Evolutionary conservation across 805 yeast species (phyloP), one percentile per base, ranked within the genome.

Genomic region (Torulaspora delbrueckii): DNA sequence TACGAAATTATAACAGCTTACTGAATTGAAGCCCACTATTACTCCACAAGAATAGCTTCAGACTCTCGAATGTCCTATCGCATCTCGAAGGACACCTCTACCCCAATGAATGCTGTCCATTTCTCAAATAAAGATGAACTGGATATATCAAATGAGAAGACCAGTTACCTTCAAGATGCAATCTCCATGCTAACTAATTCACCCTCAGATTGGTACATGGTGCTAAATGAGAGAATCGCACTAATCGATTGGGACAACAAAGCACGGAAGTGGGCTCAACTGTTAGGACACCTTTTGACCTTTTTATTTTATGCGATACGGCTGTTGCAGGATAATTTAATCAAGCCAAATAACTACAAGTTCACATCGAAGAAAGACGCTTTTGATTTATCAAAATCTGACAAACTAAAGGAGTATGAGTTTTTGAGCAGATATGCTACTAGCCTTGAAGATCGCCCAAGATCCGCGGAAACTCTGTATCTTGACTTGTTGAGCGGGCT

Each of bases 181-280:
- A 30, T 44, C 4, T 47, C 45, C 7, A n/a, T 48, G 19, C 18
- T 51, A 3, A 50, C 53, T 5, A 46, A 43, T 3, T 52, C 55
- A 8, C 60, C 59, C 5, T 56, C 55, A 33, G 69, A 65, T 44
- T 35, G 59, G 43, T 46, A 53, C 12, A 13, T 63, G 28, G 27
- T 40, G 2, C 4, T 59, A 1, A 49, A 52, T 40, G 69, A 65
- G 49, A 36, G 46, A 13, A 19, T 59, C 3, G 59, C 51, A 24
- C 24, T 53, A 3, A 56, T 62, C 8, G 66, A 64, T 43, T 64
- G 68, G 68, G 67, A 63, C 39, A 32, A 51, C 1, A 59, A 59
- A 38, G 55, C 61, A 2, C 16, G 14, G 2, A 40, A 56, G 2
- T 37, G 56, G 4, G 67, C 65, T 3, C 45, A 50, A 40, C 67